Base-by-base conservation (phyloP, 2,329 filamentous ascomycete genomes). In the Penicillium sp. region DNA sequence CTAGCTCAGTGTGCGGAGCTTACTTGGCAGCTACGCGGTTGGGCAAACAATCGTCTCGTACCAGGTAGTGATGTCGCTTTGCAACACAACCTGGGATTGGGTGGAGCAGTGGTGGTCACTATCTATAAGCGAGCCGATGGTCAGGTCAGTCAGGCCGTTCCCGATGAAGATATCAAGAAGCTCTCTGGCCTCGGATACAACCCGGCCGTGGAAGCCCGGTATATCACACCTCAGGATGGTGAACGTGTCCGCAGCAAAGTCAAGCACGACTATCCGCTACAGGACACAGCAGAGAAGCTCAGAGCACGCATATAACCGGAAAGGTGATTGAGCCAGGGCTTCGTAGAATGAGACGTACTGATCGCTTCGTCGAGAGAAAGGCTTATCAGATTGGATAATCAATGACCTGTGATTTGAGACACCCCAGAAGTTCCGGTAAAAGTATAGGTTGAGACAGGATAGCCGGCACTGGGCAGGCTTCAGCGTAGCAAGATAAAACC, bases 1-100 rank as follows among this genome's bases (percentile, higher is more conserved):
- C 79, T 97, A 38, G 92, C 92, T n/a, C 92, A 97, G 74, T 96
- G 91, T 67, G 88, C 91, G 4, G 92, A 97, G 74, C 77, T 97
- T 9, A 88, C 93, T 16, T 97, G 92, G 92, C 92, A 96, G 66
- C 78, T 97, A 59, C 82, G 92, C 55, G 92, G 92, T 11, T 96
- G 91, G 92, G 92, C 92, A n/a, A 95, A 93, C 72, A 96, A 95
- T 75, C 80, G 92, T 28, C 74, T 82, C 12, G 80, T 87, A 1
- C 74, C 80, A 16, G 77, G 78, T 46, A 92, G 89, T 0, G 81
- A 75, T 54, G 83, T 82, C 50, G 88, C 87, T 46, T 75, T 97
- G 56, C 91, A 96, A 76, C 92, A 97, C 69, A 97, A 97, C 65
- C 77, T 97, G 0, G 92, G 92, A 0, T 77, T 97, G 8, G 92